These are phyloP conservation scores for Plectosphaerella plurivora DNA, from an alignment of 2,329 filamentous ascomycete genomes.

Conservation along the genomic window DNA sequence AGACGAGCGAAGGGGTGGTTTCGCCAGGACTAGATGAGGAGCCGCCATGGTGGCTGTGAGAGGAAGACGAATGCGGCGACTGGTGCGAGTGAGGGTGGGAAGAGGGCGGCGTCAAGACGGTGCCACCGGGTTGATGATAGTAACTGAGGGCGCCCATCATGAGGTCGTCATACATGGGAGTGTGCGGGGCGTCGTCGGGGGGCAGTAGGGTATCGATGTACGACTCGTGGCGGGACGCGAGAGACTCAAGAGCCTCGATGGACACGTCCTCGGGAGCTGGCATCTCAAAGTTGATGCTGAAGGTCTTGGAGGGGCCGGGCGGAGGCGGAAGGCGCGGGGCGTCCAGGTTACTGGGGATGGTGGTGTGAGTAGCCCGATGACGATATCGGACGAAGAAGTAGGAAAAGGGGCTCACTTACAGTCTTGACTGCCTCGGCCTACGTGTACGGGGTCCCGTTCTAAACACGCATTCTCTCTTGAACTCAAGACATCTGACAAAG, in stretches of 20 bases:
- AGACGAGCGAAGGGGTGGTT: conserved; percentile 22
- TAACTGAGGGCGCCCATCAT: neutral
- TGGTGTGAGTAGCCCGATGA: conserved; percentile 14
- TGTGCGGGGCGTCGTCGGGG: conserved; percentile 8
- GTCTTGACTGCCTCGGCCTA: conserved; percentile 35
- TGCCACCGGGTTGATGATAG: conserved; percentile 3
- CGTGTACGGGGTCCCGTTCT: conserved; percentile 45
- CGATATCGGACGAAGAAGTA: neutral
- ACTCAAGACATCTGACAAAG: conserved; percentile 40
- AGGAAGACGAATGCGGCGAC: conserved; percentile 13
- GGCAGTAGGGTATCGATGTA: conserved; percentile 37
- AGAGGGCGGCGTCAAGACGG: conserved; percentile 6
- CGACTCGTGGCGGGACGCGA: conserved; percentile 37
- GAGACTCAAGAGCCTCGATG: conserved; percentile 25
- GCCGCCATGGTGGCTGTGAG: conserved; percentile 1
- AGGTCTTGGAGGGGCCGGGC: conserved; percentile 41
- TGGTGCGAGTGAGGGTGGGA: neutral
- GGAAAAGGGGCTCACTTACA: conserved; percentile 27
- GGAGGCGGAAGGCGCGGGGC: conserved; percentile 20
- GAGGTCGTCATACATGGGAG: conserved; percentile 2
- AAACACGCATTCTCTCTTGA: conserved; percentile 49
- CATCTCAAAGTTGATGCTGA: conserved; percentile 49
- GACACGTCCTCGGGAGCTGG: conserved; percentile 24
- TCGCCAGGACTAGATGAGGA: conserved; percentile 13
- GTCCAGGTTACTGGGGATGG: conserved; percentile 9